Base-by-base conservation (phyloP, 345 rosid genomes). In the Populus euphratica region DNA sequence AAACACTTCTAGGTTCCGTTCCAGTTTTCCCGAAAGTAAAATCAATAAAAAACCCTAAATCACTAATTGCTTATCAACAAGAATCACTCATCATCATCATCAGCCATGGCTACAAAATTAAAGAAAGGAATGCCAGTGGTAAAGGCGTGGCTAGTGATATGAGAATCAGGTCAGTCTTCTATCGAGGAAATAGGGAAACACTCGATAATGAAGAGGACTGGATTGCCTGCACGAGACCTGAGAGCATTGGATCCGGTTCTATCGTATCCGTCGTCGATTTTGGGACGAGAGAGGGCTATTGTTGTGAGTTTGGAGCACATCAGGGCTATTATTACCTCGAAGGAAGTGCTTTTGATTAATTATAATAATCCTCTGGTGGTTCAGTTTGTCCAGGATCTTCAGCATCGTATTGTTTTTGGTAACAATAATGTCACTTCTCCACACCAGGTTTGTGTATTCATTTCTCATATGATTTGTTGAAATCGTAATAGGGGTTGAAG, bases 251-350 rank as follows among this genome's bases (percentile, higher is more conserved):
- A 87, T 49, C 91, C 91, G 2, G 50, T 87, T 33, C 87, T 89
- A 4, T 87, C 91, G 7, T 87, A 85, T 59, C 91, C 90, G 1
- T 89, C 91, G 17, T 78, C 91, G 39, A 84, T 89, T 44, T 76
- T 89, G 18, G 90, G 90, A 6, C 73, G 91, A 61, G 91, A 87
- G 76, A 68, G 89, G 59, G 89, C 90, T 27, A 84, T 85, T 49
- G 88, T 87, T 56, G 71, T 87, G 49, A 89, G 87, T 67, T 44
- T 89, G 69, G 91, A 87, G 73, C 91, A 87, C 79, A 85, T 89
- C 68, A 87, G 80, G 78, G 90, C 89, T 36, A 81, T 89, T 49
- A 78, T 89, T 76, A 87, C 90, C 4, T 86, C 91, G 68, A 78
- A 73, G 54, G 90, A 89, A 81, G 83, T 89, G 12, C 14, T 85